phyloP scores from a whole-genome alignment of 164 flowering plant genomes.

The Vitis riparia region DNA sequence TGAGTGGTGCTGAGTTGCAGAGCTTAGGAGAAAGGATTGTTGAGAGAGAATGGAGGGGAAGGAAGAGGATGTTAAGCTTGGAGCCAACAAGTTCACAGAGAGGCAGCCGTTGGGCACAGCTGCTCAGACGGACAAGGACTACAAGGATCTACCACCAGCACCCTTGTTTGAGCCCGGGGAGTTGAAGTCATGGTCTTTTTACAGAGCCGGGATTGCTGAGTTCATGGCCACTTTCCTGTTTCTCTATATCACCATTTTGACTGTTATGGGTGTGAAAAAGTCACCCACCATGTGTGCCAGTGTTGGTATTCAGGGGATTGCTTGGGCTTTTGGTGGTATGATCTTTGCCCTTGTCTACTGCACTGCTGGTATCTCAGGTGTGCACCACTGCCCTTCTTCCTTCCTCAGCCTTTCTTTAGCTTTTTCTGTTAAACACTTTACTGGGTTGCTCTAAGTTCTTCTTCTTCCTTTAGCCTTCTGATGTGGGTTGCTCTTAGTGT shows the following conservation, averaged over 20 bases:
- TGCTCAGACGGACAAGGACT: constrained; percentile 58
- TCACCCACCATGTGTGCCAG: constrained; percentile 38
- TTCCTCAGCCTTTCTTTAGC: neutral
- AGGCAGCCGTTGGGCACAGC: constrained; percentile 62
- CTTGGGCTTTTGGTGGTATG: constrained; percentile 79
- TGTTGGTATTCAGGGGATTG: constrained; percentile 65
- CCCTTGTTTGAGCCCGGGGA: constrained; percentile 66
- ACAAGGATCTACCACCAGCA: constrained; percentile 68
- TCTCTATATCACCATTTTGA: constrained; percentile 61
- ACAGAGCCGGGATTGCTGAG: constrained; percentile 72
- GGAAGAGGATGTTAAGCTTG: constrained; percentile 66
- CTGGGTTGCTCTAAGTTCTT: neutral
- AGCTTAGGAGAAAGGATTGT: neutral
- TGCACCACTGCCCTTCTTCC: neutral
- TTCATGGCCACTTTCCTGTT: constrained; percentile 66
- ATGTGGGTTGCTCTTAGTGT: neutral
- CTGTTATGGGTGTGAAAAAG: constrained; percentile 55
- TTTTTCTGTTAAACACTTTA: too few species aligned
- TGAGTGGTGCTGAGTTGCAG: neutral
- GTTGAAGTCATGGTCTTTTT: constrained; percentile 67
- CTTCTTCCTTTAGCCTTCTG: neutral
- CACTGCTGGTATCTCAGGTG: constrained; percentile 75
- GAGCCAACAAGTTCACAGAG: constrained; percentile 69
- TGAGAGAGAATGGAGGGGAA: constrained; percentile 47
- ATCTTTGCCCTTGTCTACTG: constrained; percentile 73